A percentile compares a stretch with the other conserved stretches of the same genome.
phyloP scores from a whole-genome alignment of 495 filamentous ascomycete genomes.

The Evernia prunastri region DNA sequence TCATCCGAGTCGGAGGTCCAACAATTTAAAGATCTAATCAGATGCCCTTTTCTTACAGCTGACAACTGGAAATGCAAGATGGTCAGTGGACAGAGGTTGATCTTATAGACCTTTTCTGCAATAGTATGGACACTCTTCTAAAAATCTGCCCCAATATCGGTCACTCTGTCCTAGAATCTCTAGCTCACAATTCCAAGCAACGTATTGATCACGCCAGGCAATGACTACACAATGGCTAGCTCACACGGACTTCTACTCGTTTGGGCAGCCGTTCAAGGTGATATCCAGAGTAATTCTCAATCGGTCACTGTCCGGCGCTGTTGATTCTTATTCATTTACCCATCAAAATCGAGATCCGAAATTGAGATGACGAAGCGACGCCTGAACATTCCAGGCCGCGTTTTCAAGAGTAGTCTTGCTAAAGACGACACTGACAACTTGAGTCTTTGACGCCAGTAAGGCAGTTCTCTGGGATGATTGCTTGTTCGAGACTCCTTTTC shows the following conservation, averaged over 20 bases:
- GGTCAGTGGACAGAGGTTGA: no score
- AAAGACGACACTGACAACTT: no score
- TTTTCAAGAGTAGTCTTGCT: no score
- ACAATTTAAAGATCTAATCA: no score
- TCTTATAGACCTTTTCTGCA: background rate
- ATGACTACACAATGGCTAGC: slow-evolving; percentile 57
- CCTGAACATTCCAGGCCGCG: no score
- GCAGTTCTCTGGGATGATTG: no score
- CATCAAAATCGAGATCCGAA: slow-evolving; percentile 65
- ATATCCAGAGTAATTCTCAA: slow-evolving; percentile 52
- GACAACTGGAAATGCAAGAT: no score
- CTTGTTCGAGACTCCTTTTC: no score
- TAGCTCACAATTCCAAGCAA: slow-evolving; percentile 52
- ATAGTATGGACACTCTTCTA: no score
- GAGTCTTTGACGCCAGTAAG: no score
- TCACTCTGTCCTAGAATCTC: slow-evolving; percentile 45
- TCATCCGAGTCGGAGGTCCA: no score
- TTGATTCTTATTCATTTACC: slow-evolving; percentile 54
- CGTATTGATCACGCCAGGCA: slow-evolving; percentile 60
- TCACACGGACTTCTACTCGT: slow-evolving; percentile 56
- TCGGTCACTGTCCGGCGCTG: slow-evolving; percentile 34
- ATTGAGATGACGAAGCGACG: no score
- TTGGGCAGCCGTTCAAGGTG: slow-evolving; percentile 53
- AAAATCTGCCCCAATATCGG: slow-evolving; percentile 19
- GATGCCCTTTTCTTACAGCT: background rate